Conservation (phyloP, 805 yeast species). For the Komagataella populi region DNA sequence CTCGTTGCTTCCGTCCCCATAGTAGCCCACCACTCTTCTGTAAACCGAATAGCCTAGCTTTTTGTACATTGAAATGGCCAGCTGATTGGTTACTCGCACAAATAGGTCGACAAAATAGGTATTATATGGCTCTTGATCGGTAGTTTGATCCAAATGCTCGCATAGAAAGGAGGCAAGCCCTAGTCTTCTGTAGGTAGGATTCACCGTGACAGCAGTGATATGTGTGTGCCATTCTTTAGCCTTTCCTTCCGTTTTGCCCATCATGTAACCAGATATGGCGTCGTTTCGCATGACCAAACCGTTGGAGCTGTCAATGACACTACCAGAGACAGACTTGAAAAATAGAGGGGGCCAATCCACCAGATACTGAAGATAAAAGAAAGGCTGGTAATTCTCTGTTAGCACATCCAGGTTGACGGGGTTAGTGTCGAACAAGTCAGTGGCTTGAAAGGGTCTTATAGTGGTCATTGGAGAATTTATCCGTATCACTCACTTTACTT, state of each 20-base stretch:
- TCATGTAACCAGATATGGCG: constrained; percentile 60
- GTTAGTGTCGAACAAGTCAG: constrained; percentile 64
- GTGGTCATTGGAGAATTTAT: constrained; percentile 58
- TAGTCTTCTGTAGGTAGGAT: constrained; percentile 67
- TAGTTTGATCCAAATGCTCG: constrained; percentile 53
- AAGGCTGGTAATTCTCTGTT: constrained; percentile 82
- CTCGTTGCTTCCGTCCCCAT: constrained; percentile 38
- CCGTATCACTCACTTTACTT: no score
- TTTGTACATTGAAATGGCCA: constrained; percentile 77
- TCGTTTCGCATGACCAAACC: constrained; percentile 2
- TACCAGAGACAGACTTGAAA: constrained; percentile 44
- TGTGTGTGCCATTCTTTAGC: constrained; percentile 90
- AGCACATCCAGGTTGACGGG: constrained; percentile 75
- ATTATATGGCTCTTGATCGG: constrained; percentile 66
- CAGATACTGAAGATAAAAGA: constrained; percentile 75
- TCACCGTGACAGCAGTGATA: constrained; percentile 89
- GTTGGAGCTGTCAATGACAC: constrained; percentile 1
- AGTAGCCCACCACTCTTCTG: constrained; percentile 82
- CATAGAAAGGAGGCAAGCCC: constrained; percentile 80
- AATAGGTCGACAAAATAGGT: constrained; percentile 83
- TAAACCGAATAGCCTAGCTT: constrained; percentile 76
- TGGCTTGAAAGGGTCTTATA: constrained; percentile 73
- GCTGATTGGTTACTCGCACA: constrained; percentile 71
- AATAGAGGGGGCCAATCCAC: constrained; percentile 81
- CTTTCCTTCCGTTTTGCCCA: constrained; percentile 92